Evolutionary conservation across 257 asterid species (phyloP).

Genomic region (Thymus quinquecostatus): DNA sequence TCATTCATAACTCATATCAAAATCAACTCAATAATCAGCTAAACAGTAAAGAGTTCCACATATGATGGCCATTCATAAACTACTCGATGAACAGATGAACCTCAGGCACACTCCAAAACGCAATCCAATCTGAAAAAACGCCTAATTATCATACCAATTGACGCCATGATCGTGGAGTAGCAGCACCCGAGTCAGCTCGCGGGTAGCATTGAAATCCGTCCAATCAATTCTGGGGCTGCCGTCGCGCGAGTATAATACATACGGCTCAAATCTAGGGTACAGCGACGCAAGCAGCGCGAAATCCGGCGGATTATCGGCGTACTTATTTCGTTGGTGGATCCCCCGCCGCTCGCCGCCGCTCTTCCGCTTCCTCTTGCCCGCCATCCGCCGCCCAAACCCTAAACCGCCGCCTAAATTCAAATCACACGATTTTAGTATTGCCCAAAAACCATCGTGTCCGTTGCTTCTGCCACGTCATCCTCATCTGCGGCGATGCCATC

Average conservation of each 20-base stretch:
- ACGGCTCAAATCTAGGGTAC: slow-evolving; percentile 68
- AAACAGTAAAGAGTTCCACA: neutral
- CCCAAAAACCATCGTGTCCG: too few species aligned
- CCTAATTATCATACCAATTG: slow-evolving; percentile 47
- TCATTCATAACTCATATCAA: too few species aligned
- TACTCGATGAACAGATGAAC: neutral
- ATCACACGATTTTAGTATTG: neutral
- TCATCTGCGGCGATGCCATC: too few species aligned
- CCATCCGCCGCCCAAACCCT: slow-evolving; percentile 47
- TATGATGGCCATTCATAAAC: slow-evolving; percentile 5
- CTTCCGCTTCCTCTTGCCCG: slow-evolving; percentile 74
- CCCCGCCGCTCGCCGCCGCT: slow-evolving; percentile 48
- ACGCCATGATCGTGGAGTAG: slow-evolving; percentile 82
- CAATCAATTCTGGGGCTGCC: slow-evolving; percentile 89
- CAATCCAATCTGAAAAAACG: neutral
- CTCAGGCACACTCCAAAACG: neutral
- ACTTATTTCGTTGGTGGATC: slow-evolving; percentile 73
- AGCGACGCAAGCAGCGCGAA: slow-evolving; percentile 63
- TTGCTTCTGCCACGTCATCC: too few species aligned
- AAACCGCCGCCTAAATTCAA: slow-evolving; percentile 25
- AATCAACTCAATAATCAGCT: neutral
- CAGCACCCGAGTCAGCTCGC: slow-evolving; percentile 78
- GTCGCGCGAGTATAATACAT: slow-evolving; percentile 60
- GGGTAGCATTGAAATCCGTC: slow-evolving; percentile 94
- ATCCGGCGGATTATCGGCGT: slow-evolving; percentile 86